phyloP scores from a whole-genome alignment of 192 early-diverging fungal species.

The Gamsiella multidivaricata region DNA sequence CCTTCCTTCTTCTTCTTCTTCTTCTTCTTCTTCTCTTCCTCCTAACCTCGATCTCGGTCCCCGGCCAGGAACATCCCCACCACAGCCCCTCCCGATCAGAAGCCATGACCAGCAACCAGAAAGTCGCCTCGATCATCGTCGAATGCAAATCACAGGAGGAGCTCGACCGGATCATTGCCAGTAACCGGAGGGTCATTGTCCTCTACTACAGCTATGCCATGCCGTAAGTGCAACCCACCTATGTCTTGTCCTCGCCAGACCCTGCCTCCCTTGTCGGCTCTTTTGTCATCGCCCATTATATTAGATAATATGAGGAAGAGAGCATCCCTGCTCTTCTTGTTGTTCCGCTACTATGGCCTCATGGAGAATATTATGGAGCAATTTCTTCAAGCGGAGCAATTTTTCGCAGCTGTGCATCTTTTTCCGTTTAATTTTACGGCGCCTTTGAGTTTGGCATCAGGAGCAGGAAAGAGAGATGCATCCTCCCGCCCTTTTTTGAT shows the following conservation, averaged over 20 bases:
- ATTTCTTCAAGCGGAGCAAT: too few relatives aligned
- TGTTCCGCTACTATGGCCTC: background rate
- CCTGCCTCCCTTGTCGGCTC: background rate
- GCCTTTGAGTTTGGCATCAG: background rate
- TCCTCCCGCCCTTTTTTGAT: constrained; percentile 1
- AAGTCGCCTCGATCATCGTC: constrained; percentile 37
- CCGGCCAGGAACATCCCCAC: background rate
- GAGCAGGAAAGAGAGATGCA: background rate
- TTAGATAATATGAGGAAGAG: constrained; percentile 19
- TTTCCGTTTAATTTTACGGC: too few relatives aligned
- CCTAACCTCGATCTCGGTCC: background rate
- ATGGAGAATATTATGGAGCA: background rate
- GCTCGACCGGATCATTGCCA: constrained; percentile 31
- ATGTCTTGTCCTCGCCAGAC: background rate
- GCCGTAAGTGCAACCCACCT: constrained; percentile 31
- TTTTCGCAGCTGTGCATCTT: too few relatives aligned
- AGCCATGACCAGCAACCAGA: constrained; percentile 29
- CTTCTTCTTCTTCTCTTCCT: background rate
- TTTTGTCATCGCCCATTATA: constrained; percentile 6
- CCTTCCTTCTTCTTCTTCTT: background rate
- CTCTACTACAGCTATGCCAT: constrained; percentile 52
- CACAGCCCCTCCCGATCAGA: background rate
- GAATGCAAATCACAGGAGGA: constrained; percentile 45
- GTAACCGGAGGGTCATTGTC: constrained; percentile 25
- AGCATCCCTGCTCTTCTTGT: background rate